Percentiles rank a stretch among this genome's conserved stretches.
phyloP scores from a whole-genome alignment of 176 grass and related monocot genomes.

The Ananas comosus region DNA sequence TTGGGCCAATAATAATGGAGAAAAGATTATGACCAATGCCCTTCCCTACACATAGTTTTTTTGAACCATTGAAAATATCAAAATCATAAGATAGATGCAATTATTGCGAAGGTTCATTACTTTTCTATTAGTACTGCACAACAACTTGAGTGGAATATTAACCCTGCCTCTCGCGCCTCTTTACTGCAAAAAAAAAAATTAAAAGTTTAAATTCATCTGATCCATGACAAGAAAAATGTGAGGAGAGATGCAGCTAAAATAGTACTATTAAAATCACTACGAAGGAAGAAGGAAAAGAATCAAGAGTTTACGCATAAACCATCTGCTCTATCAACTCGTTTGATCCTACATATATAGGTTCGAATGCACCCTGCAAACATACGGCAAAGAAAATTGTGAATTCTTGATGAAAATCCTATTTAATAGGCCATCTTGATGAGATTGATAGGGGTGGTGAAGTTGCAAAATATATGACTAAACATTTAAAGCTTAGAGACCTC shows the following conservation, averaged over 20 bases:
- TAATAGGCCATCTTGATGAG: conserved; percentile 11
- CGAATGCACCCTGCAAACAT: conserved; percentile 52
- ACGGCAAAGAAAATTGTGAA: conserved; percentile 27
- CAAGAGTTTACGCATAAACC: conserved; percentile 56
- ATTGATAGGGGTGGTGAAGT: conserved; percentile 6
- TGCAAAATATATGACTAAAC: no score
- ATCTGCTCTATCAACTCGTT: conserved; percentile 34
- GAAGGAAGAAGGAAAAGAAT: conserved; percentile 14
- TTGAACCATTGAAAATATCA: background rate
- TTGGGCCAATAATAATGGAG: no score
- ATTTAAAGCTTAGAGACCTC: no score
- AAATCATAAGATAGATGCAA: conserved; percentile 5
- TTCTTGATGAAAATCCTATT: conserved; percentile 19
- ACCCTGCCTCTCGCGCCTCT: conserved; percentile 18
- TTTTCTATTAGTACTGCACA: conserved; percentile 45
- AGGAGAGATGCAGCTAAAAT: conserved; percentile 4
- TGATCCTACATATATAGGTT: conserved; percentile 24
- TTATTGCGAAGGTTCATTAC: conserved; percentile 26
- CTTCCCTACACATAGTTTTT: no score
- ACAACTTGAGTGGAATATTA: conserved; percentile 56
- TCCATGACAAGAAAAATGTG: conserved; percentile 16
- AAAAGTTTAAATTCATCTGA: conserved; percentile 19
- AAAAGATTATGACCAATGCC: no score
- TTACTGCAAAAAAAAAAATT: conserved; percentile 46
- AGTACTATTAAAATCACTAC: conserved; percentile 4